Evolutionary conservation across 2,329 filamentous ascomycete genomes (phyloP).

Genomic region (Microascus cirrosus): DNA sequence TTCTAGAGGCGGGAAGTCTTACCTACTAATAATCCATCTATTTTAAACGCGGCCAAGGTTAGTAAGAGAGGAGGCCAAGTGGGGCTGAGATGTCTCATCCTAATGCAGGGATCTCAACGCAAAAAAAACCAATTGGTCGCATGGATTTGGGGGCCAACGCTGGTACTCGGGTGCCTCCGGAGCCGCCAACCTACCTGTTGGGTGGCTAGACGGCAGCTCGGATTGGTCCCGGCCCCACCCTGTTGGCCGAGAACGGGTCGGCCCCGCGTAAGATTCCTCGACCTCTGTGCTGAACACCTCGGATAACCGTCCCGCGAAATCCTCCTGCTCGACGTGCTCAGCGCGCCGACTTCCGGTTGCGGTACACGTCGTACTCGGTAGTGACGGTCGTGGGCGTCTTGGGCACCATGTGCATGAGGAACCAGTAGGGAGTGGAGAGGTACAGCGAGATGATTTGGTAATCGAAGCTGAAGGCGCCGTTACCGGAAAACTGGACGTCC

Average conservation of each 20-base stretch:
- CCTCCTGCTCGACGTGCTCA: neutral
- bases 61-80: neutral
- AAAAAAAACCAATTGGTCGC: too few relatives aligned
- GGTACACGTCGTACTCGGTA: neutral
- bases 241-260: neutral
- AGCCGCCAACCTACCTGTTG: too few relatives aligned
- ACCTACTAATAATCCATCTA: neutral
- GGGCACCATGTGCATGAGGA: too few relatives aligned
- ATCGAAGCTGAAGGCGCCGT: too few relatives aligned
- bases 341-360: neutral
- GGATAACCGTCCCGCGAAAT: neutral
- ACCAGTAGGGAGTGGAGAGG: too few relatives aligned
- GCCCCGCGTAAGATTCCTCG: neutral
- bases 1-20: neutral
- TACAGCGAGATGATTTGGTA: too few relatives aligned
- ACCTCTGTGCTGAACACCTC: neutral
- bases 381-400: neutral
- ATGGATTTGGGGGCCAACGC: too few relatives aligned
- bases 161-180: too few relatives aligned
- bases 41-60: neutral
- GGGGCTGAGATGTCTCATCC: too few relatives aligned
- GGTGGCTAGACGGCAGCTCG: neutral
- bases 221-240: neutral
- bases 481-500: too few relatives aligned
- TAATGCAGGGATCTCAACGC: too few relatives aligned